phyloP scores from a whole-genome alignment of 2,329 filamentous ascomycete species.

The Chalaropsis thielavioides region DNA sequence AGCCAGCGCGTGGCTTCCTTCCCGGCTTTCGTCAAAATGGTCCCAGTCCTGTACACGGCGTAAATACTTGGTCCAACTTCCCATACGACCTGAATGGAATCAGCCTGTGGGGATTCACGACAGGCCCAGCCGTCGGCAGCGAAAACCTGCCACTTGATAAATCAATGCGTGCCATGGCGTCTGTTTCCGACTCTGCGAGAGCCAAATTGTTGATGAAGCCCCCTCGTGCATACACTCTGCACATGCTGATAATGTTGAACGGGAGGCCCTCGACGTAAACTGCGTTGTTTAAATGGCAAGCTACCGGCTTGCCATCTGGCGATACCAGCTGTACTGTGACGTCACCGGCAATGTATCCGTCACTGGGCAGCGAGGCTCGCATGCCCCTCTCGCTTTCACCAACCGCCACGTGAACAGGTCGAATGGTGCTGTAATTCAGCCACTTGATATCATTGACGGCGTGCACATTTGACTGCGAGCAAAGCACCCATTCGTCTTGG shows the following conservation, averaged over 20 bases:
- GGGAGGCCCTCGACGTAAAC: neutral
- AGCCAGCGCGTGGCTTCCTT: no score
- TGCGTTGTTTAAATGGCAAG: neutral
- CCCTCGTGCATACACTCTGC: neutral
- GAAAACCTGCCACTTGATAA: neutral
- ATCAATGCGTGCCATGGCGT: neutral
- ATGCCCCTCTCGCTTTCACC: neutral
- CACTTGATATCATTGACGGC: conserved; percentile 8
- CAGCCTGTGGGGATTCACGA: neutral
- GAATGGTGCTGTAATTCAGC: neutral
- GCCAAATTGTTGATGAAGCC: conserved; percentile 1
- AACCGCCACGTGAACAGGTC: neutral
- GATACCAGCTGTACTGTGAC: neutral
- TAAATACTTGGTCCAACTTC: neutral
- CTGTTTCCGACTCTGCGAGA: neutral
- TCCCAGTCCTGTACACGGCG: neutral
- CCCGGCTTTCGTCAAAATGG: neutral
- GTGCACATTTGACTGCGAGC: neutral
- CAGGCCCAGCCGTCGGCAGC: neutral
- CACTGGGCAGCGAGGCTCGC: neutral
- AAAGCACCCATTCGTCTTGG: conserved; percentile 4
- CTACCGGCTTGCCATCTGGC: neutral
- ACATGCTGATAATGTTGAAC: conserved; percentile 1
- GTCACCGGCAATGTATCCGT: conserved; percentile 2
- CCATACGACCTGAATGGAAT: neutral